Base-by-base conservation (phyloP, 306 rosid species). In the Cajanus cajan region DNA sequence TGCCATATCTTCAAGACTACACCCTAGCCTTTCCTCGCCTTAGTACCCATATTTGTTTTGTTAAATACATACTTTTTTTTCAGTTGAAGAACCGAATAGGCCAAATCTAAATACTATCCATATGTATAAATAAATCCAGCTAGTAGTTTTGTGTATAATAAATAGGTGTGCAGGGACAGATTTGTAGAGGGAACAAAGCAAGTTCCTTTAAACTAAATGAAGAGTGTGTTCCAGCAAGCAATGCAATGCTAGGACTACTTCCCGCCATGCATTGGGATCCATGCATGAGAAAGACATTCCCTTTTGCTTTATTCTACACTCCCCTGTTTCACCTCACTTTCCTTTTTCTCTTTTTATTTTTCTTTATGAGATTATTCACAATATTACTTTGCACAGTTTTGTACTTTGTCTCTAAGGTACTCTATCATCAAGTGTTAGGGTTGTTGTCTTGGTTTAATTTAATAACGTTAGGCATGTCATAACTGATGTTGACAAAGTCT, bases 201-300 rank as follows among this genome's bases (percentile, higher is more conserved):
- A 78, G 78, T 50, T 68, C 78, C 86, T 88, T 88, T 89, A 89
- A 86, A 83, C 88, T 70, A 74, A 89, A 85, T 89, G 85, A 82
- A 74, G 92, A 89, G 88, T 91, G 90, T 83, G 84, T 68, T 78
- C 71, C 88, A 87, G 88, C 83, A 80, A 67, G 86, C 80, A 50
- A 74, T n/a, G n/a, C n/a, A n/a, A n/a, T 73, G 86, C 73, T 83
- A 82, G 86, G 85, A 64, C 81, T 76, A 83, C 81, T 82, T 79
- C 87, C 85, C 76, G 69, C 86, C 82, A 83, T 85, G 86, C 79
- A 83, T 87, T 73, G 88, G 97, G 91, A 91, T 91, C 91, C 78
- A 91, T 90, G 91, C 62, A 31, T 78, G 89, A 84, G 89, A 91
- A 86, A 91, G 90, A 85, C 91, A 83, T 85, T 57, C 67, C 82